Conservation (phyloP, 352 stramenopile species). For the Globisporangium paddicum region DNA sequence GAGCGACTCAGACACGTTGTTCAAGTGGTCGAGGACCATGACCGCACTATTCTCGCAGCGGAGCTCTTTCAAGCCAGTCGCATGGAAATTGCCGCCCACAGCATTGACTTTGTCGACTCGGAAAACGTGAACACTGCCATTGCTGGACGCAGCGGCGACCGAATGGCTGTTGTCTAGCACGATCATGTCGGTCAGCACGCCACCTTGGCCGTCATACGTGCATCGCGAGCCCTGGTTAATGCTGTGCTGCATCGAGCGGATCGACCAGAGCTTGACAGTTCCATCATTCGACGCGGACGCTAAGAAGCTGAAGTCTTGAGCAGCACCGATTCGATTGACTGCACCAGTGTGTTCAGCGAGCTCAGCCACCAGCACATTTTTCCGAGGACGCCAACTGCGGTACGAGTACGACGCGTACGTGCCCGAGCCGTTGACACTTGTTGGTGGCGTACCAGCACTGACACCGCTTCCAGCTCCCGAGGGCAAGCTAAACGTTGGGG, state of each 20-base stretch:
- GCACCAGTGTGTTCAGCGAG: slow-evolving; percentile 91
- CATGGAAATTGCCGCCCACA: slow-evolving; percentile 63
- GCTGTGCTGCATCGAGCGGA: slow-evolving; percentile 91
- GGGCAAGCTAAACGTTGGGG: neutral
- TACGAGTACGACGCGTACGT: slow-evolving; percentile 34
- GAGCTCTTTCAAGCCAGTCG: slow-evolving; percentile 67
- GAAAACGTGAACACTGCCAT: slow-evolving; percentile 95
- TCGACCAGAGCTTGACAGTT: slow-evolving; percentile 94
- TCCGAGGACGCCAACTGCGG: slow-evolving; percentile 78
- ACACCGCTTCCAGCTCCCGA: slow-evolving; percentile 13
- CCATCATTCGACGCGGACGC: slow-evolving; percentile 95
- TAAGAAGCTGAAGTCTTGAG: slow-evolving; percentile 95
- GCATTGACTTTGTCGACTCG: slow-evolving; percentile 90
- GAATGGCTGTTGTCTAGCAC: slow-evolving; percentile 97
- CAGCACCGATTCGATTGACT: slow-evolving; percentile 91
- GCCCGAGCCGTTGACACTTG: slow-evolving; percentile 22
- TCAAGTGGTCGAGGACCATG: slow-evolving; percentile 95
- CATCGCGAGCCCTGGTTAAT: slow-evolving; percentile 90
- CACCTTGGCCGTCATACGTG: slow-evolving; percentile 92
- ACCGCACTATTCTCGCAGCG: slow-evolving; percentile 89
- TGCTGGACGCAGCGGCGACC: slow-evolving; percentile 87
- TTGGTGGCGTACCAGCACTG: slow-evolving; percentile 16
- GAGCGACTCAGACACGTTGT: slow-evolving; percentile 93
- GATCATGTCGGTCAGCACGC: slow-evolving; percentile 91
- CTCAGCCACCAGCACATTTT: slow-evolving; percentile 79